Conservation (phyloP, 2,329 filamentous ascomycete genomes). For the Teratosphaeria epicoccoides region DNA sequence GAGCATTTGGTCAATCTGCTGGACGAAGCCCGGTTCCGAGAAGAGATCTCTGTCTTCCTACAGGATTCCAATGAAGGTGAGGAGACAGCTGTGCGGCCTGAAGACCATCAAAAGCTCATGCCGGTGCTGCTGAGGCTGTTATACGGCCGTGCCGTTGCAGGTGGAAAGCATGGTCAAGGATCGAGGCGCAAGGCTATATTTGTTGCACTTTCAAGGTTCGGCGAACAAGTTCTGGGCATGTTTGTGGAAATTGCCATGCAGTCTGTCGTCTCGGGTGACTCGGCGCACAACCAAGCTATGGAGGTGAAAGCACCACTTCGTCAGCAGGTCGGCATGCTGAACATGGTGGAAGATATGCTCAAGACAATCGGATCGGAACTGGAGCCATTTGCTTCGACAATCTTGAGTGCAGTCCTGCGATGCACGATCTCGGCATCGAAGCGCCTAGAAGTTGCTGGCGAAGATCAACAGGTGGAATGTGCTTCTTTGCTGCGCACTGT, state of each 20-base stretch:
- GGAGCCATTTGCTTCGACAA: conserved; percentile 52
- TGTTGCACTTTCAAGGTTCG: conserved; percentile 68
- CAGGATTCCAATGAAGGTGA: conserved; percentile 42
- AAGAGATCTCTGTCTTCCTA: conserved; percentile 84
- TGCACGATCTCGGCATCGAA: conserved; percentile 46
- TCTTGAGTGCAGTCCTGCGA: conserved; percentile 70
- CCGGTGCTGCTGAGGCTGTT: conserved; percentile 77
- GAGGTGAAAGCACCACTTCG: conserved; percentile 32
- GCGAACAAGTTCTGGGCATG: conserved; percentile 59
- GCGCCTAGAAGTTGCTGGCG: conserved; percentile 18
- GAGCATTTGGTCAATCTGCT: conserved; percentile 78
- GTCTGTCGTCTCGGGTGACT: conserved; percentile 22
- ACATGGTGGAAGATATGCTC: conserved; percentile 81
- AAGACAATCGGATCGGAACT: conserved; percentile 71
- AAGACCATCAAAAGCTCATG: conserved; percentile 64
- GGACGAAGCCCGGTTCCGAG: conserved; percentile 83
- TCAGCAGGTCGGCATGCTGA: conserved; percentile 82
- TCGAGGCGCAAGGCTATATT: conserved; percentile 64
- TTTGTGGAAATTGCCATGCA: conserved; percentile 75
- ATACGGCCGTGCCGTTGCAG: conserved; percentile 78
- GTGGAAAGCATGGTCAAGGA: conserved; percentile 70
- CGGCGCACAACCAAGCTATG: not conserved
- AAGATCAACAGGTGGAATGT: conserved; percentile 20
- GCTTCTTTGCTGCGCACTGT: conserved; percentile 54
- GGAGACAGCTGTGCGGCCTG: conserved; percentile 50